A percentile compares a stretch with the other conserved stretches of the same genome.
Conservation (phyloP, 768 basidiomycete genomes). For the Solioccasus polychromus region DNA sequence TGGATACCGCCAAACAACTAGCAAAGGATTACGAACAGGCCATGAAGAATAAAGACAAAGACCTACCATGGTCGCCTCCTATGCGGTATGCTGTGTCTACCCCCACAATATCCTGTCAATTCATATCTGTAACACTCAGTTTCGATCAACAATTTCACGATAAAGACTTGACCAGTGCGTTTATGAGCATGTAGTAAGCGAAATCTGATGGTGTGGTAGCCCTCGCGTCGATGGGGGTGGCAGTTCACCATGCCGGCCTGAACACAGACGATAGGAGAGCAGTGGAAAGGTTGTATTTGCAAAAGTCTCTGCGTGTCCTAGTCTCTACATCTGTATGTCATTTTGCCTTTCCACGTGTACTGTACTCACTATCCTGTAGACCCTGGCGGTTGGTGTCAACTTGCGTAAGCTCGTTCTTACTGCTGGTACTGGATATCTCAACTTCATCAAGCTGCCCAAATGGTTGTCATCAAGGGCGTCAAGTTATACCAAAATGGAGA, state of each 20-base stretch:
- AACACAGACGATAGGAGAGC: conserved; percentile 65
- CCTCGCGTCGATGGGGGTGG: conserved; percentile 72
- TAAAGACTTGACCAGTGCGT: conserved; percentile 53
- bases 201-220: conserved; percentile 36
- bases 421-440: neutral
- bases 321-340: conserved; percentile 77
- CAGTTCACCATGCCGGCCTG: conserved; percentile 91
- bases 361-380: conserved; percentile 45
- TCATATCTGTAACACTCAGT: conserved; percentile 45
- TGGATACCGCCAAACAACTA: conserved; percentile 74
- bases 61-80: conserved; percentile 69
- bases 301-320: conserved; percentile 61
- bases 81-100: conserved; percentile 37
- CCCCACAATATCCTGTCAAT: neutral
- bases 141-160: conserved; percentile 59
- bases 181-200: neutral
- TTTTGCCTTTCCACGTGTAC: neutral
- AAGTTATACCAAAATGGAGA: conserved; percentile 68
- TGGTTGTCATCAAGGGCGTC: conserved; percentile 92
- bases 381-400: conserved; percentile 94
- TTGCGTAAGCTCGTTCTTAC: conserved; percentile 56
- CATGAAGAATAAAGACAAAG: conserved; percentile 42
- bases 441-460: conserved; percentile 69
- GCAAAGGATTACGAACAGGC: conserved; percentile 65
- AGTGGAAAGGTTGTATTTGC: conserved; percentile 72